phyloP scores from a whole-genome alignment of 176 grass and related monocot species.

The Lolium multiflorum region DNA sequence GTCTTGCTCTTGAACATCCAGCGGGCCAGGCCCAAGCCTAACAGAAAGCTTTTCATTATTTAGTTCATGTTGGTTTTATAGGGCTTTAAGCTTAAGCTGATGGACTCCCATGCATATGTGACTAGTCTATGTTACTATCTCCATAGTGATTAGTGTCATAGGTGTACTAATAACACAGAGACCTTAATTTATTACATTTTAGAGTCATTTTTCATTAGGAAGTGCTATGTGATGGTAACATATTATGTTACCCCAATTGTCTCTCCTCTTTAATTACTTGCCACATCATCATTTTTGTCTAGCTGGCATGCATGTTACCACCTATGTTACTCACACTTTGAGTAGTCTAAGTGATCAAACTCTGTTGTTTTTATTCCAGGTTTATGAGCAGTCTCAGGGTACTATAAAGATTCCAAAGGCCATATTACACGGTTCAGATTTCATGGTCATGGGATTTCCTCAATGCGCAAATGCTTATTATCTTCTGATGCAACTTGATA shows the following conservation, averaged over 20 bases:
- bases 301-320: no score
- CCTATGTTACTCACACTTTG: no score
- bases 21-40: background rate
- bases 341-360: slow-evolving; percentile 4
- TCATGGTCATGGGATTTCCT: slow-evolving; percentile 87
- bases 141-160: no score
- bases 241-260: no score
- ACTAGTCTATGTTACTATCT: no score
- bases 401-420: slow-evolving; percentile 73
- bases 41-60: background rate
- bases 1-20: background rate
- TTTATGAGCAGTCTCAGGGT: slow-evolving; percentile 73
- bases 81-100: background rate
- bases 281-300: no score
- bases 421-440: slow-evolving; percentile 74
- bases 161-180: no score
- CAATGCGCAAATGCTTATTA: slow-evolving; percentile 88
- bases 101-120: background rate
- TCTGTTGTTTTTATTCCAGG: slow-evolving; percentile 61
- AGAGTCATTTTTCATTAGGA: no score
- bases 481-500: slow-evolving; percentile 96
- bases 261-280: no score
- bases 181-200: no score
- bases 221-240: no score
- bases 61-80: background rate